Conservation (phyloP, 1,139 yeast genomes). For the Suhomyces bolitotheri region DNA sequence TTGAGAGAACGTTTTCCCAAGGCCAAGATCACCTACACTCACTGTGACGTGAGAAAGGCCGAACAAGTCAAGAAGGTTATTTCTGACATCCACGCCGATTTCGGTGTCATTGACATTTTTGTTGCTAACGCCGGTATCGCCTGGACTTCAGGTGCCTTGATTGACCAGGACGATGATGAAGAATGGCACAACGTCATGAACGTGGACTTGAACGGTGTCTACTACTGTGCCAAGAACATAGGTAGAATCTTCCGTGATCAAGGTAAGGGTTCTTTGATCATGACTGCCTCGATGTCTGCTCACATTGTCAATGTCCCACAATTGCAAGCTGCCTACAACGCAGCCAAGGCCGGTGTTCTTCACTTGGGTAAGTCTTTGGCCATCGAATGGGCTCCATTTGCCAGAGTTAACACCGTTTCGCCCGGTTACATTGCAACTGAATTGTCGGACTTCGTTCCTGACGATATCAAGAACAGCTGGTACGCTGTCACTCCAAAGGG, state of each 20-base stretch:
- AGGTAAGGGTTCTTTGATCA: slow-evolving; percentile 53
- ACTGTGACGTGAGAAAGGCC: slow-evolving; percentile 44
- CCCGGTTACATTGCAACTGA: slow-evolving; percentile 34
- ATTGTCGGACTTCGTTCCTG: slow-evolving; percentile 25
- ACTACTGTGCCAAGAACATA: slow-evolving; percentile 45
- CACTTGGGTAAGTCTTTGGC: slow-evolving; percentile 35
- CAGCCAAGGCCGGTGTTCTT: slow-evolving; percentile 38
- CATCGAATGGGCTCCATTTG: slow-evolving; percentile 34
- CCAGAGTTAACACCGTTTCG: slow-evolving; percentile 34
- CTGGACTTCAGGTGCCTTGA: slow-evolving; percentile 41
- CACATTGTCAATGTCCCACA: slow-evolving; percentile 67
- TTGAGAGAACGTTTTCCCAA: slow-evolving; percentile 34
- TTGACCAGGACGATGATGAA: slow-evolving; percentile 42
- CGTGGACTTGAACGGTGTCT: slow-evolving; percentile 47
- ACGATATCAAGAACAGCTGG: slow-evolving; percentile 22
- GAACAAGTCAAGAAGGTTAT: slow-evolving; percentile 39
- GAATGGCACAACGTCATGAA: slow-evolving; percentile 48
- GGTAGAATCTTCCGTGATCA: slow-evolving; percentile 42
- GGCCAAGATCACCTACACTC: slow-evolving; percentile 33
- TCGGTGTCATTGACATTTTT: slow-evolving; percentile 48
- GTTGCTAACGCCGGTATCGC: slow-evolving; percentile 57
- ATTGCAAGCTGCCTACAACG: slow-evolving; percentile 61
- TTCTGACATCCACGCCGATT: slow-evolving; percentile 32
- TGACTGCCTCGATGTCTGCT: slow-evolving; percentile 67
- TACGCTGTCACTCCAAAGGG: slow-evolving; percentile 25